Percentiles rank a stretch among this genome's conserved stretches.
Evolutionary conservation across 2,329 filamentous ascomycete species (phyloP).

Genomic region (Paecilomyces sp.): DNA sequence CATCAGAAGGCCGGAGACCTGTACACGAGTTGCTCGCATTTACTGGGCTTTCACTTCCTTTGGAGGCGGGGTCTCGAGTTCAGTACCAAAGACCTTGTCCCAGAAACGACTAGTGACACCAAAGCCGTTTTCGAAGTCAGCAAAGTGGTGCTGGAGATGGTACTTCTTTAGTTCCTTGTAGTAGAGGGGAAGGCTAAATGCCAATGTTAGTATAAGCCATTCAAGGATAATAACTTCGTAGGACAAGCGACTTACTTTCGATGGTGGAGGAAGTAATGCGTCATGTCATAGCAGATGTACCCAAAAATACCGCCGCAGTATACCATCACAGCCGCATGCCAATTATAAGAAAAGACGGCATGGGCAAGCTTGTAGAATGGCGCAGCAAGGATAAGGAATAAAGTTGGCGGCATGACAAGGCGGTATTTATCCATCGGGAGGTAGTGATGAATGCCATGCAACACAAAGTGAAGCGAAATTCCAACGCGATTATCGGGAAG

Average conservation of each 20-base stretch:
- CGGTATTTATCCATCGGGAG: constrained; percentile 98
- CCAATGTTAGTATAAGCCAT: constrained; percentile 5
- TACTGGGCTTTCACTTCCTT: constrained; percentile 31
- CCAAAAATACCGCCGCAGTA: constrained; percentile 91
- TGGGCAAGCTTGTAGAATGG: constrained; percentile 95
- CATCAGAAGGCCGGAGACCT: background rate
- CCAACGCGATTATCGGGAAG: constrained; percentile 87
- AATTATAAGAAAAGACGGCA: constrained; percentile 71
- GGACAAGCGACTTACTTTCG: constrained; percentile 55
- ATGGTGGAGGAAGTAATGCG: constrained; percentile 98
- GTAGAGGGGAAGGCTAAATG: constrained; percentile 65
- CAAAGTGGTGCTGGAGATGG: constrained; percentile 93
- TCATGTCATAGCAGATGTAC: constrained; percentile 93
- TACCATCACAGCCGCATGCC: constrained; percentile 69
- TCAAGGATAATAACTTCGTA: background rate
- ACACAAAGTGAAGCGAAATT: constrained; percentile 81
- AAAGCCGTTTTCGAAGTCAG: constrained; percentile 95
- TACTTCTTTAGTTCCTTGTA: constrained; percentile 95
- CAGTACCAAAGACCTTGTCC: constrained; percentile 87
- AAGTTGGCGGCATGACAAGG: constrained; percentile 89
- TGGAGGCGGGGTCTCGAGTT: constrained; percentile 49
- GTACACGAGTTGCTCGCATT: background rate
- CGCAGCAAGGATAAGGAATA: constrained; percentile 74
- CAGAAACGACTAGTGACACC: constrained; percentile 95
- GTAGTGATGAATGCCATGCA: constrained; percentile 97